Conservation (phyloP, 129 eudicot genomes). For the Helianthus tuberosus region DNA sequence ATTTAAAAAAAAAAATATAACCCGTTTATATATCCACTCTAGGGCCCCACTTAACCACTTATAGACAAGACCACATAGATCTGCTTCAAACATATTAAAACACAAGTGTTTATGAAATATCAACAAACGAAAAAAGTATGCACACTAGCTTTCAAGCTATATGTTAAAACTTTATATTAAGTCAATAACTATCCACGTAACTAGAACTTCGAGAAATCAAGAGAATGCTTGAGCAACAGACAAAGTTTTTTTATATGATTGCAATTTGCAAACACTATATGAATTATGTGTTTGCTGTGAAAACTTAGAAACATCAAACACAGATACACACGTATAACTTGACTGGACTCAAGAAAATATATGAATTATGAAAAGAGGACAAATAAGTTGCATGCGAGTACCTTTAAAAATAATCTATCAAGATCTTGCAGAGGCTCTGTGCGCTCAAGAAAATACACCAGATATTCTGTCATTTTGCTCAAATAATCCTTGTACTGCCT, state of each 20-base stretch:
- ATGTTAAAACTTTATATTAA: neutral
- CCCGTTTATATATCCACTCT: no score
- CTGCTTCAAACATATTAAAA: no score
- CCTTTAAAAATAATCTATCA: slow-evolving; percentile 93
- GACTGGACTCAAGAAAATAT: no score
- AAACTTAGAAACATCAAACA: neutral
- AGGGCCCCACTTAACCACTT: no score
- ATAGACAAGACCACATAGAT: no score
- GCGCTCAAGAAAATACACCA: slow-evolving; percentile 77
- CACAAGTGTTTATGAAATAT: neutral
- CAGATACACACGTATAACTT: neutral
- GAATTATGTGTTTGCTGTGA: neutral
- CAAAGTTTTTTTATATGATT: no score
- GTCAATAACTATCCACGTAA: neutral
- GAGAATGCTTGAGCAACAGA: neutral
- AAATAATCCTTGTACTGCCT: slow-evolving; percentile 89
- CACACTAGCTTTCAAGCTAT: neutral
- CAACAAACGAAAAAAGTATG: neutral
- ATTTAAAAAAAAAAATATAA: no score
- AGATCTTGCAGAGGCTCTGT: slow-evolving; percentile 97
- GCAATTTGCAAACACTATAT: neutral
- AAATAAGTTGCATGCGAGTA: slow-evolving; percentile 11
- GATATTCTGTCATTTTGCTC: slow-evolving; percentile 78
- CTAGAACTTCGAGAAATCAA: neutral
- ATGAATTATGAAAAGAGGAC: neutral